Conservation (phyloP, 352 stramenopile species). For the Phytophthora sojae region DNA sequence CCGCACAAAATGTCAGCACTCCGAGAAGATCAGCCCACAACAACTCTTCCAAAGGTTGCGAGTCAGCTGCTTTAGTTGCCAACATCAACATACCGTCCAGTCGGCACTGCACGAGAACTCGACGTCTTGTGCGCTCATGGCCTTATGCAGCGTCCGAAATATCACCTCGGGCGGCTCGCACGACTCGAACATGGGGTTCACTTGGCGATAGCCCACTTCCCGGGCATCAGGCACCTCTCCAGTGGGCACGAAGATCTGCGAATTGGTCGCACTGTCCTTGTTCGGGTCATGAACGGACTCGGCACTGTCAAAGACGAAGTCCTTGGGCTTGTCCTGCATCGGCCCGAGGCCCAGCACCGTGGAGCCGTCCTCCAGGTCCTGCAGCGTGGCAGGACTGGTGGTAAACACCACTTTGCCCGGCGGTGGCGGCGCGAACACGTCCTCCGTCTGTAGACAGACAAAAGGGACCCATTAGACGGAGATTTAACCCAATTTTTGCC, state of each 20-base stretch:
- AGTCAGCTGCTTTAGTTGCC: background rate
- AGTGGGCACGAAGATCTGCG: slow-evolving; percentile 43
- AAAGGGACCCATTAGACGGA: slow-evolving; percentile 15
- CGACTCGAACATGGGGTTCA: slow-evolving; percentile 84
- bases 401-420: slow-evolving; percentile 48
- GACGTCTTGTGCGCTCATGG: slow-evolving; percentile 54
- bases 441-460: slow-evolving; percentile 30
- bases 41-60: slow-evolving; percentile 1
- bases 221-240: slow-evolving; percentile 59
- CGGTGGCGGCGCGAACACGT: slow-evolving; percentile 33
- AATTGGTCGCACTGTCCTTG: slow-evolving; percentile 6
- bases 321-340: slow-evolving; percentile 33
- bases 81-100: slow-evolving; percentile 62
- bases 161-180: slow-evolving; percentile 50
- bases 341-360: slow-evolving; percentile 22
- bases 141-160: slow-evolving; percentile 58
- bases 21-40: slow-evolving; percentile 1
- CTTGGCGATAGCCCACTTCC: slow-evolving; percentile 61
- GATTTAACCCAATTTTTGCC: too few relatives aligned
- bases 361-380: slow-evolving; percentile 45
- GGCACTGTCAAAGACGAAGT: slow-evolving; percentile 31
- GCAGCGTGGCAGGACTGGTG: slow-evolving; percentile 39
- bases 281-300: slow-evolving; percentile 5
- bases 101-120: slow-evolving; percentile 58
- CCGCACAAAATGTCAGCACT: slow-evolving; percentile 10